Conservation (phyloP, 2,329 filamentous ascomycete genomes). For the Beauveria caledonica region DNA sequence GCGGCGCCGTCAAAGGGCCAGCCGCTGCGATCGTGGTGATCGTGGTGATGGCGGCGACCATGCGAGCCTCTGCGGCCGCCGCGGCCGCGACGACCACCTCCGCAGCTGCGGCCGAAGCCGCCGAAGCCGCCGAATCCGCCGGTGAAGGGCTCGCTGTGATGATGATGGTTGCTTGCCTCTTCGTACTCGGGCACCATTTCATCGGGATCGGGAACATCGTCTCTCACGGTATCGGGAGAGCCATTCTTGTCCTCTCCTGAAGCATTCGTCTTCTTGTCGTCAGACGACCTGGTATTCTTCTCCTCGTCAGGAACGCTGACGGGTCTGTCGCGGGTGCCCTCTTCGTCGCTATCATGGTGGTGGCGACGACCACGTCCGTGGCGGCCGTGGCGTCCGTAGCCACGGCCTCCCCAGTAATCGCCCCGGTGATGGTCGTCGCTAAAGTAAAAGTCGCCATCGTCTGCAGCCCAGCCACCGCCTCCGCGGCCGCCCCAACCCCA, state of each 20-base stretch:
- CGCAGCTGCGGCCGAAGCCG: slow-evolving; percentile 17
- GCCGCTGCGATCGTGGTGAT: slow-evolving; percentile 4
- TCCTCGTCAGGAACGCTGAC: slow-evolving; percentile 17
- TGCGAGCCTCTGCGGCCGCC: slow-evolving; percentile 13
- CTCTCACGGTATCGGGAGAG: slow-evolving; percentile 25
- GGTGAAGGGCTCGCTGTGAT: slow-evolving; percentile 12
- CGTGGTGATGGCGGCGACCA: slow-evolving; percentile 9
- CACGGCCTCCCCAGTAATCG: neutral
- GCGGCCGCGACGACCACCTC: slow-evolving; percentile 15
- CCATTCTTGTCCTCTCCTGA: slow-evolving; percentile 25
- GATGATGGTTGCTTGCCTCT: neutral
- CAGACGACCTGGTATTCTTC: slow-evolving; percentile 15
- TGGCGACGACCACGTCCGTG: slow-evolving; percentile 12
- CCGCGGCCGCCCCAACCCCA: slow-evolving; percentile 3
- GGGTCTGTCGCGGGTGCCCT: slow-evolving; percentile 16
- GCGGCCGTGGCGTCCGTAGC: slow-evolving; percentile 12
- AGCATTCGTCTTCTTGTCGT: slow-evolving; percentile 15
- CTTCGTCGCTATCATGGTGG: slow-evolving; percentile 12
- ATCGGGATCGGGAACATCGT: slow-evolving; percentile 24
- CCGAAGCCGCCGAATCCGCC: slow-evolving; percentile 15
- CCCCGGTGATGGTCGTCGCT: neutral
- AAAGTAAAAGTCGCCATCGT: slow-evolving; percentile 10
- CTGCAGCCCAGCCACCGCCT: neutral
- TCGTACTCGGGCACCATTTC: slow-evolving; percentile 26
- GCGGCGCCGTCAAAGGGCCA: slow-evolving; percentile 15